Evolutionary conservation across 2,329 filamentous ascomycete genomes (phyloP).

Genomic region (Ambrosiella beaveri): DNA sequence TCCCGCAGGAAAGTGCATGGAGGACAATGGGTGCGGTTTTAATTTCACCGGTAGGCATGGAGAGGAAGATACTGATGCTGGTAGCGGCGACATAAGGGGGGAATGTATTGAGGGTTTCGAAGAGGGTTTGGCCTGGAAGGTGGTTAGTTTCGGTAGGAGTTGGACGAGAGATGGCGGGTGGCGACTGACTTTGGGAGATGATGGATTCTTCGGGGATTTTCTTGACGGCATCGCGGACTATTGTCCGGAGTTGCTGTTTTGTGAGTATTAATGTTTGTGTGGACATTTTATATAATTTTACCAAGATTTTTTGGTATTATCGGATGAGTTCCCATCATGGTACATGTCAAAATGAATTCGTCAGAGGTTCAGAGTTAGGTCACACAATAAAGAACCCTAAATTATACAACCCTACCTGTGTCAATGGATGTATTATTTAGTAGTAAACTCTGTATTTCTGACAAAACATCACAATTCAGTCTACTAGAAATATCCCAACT

Average conservation of each 20-base stretch:
- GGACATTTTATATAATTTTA: conserved; percentile 25
- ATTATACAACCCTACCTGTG: neutral
- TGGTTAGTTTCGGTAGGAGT: neutral
- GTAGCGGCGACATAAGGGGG: conserved; percentile 59
- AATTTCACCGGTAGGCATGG: conserved; percentile 78
- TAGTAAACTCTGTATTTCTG: too few relatives aligned
- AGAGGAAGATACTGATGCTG: conserved; percentile 72
- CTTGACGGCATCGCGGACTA: conserved; percentile 51
- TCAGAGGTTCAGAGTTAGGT: neutral
- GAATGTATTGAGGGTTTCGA: conserved; percentile 46
- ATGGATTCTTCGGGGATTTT: conserved; percentile 44
- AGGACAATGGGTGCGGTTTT: conserved; percentile 69
- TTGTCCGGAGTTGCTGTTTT: conserved; percentile 58
- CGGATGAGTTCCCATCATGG: neutral
- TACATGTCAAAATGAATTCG: neutral
- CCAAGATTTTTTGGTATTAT: neutral
- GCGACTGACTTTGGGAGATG: conserved; percentile 45
- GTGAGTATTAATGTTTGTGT: conserved; percentile 37
- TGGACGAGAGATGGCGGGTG: neutral
- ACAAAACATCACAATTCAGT: too few relatives aligned
- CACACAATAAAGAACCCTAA: neutral
- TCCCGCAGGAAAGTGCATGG: conserved; percentile 59
- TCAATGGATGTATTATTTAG: too few relatives aligned
- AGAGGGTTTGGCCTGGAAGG: conserved; percentile 43
- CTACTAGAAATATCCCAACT: too few relatives aligned